phyloP scores from a whole-genome alignment of 2,329 filamentous ascomycete genomes.

The Epicoccum sorghinum region DNA sequence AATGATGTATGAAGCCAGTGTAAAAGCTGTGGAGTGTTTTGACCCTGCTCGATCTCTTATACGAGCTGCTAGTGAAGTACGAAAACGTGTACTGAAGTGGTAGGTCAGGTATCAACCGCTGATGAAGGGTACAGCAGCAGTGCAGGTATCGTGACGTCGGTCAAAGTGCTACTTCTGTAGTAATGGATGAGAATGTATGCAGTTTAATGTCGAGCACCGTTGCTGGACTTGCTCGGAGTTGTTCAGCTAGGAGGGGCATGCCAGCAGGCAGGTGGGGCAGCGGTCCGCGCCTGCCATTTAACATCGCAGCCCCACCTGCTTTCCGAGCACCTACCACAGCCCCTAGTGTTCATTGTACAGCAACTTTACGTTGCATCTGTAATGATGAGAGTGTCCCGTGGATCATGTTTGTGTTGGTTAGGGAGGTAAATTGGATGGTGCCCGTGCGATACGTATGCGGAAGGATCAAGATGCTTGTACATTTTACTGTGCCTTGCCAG shows the following conservation, averaged over 20 bases:
- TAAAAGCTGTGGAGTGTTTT: neutral
- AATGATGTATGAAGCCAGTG: no score
- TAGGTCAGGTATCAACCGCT: conserved; percentile 1
- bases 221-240: neutral
- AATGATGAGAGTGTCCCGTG: no score
- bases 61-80: neutral
- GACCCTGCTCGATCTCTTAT: neutral
- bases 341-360: no score
- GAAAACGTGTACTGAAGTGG: neutral
- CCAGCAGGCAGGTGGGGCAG: neutral
- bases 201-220: neutral
- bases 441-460: neutral
- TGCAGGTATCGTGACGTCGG: neutral
- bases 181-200: neutral
- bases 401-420: no score
- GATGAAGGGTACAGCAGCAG: neutral
- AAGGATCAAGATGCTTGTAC: neutral
- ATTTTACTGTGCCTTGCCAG: no score
- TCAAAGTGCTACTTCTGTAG: neutral
- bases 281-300: no score
- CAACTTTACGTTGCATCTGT: no score
- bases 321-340: neutral
- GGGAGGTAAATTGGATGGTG: no score
- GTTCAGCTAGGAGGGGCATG: neutral
- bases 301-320: neutral